A percentile compares a stretch with the other conserved stretches of the same genome.
Evolutionary conservation across 179 eudicot species (phyloP).

Genomic region (Vitellaria paradoxa): DNA sequence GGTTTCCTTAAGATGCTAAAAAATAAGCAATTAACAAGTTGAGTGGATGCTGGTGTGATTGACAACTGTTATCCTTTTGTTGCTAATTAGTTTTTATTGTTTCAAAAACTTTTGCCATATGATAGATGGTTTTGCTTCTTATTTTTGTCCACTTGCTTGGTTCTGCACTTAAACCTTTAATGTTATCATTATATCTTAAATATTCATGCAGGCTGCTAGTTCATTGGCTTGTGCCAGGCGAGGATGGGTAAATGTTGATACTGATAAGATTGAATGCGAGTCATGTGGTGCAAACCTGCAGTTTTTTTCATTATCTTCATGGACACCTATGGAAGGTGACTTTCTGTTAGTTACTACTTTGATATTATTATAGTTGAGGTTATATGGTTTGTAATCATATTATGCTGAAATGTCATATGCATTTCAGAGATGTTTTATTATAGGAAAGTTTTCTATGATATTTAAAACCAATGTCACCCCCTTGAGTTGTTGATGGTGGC

Average conservation of each 20-base stretch:
- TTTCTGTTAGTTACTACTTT: background rate
- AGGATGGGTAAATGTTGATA: constrained; percentile 89
- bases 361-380: background rate
- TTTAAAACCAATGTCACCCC: background rate
- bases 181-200: background rate
- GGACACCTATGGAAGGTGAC: constrained; percentile 71
- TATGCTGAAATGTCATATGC: background rate
- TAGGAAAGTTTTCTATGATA: background rate
- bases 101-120: background rate
- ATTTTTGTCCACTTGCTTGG: constrained; percentile 1
- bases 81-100: background rate
- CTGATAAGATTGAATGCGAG: constrained; percentile 89
- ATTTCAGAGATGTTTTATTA: background rate
- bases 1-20: background rate
- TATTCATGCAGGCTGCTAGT: constrained; percentile 66
- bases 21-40: background rate
- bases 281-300: constrained; percentile 68
- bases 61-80: background rate
- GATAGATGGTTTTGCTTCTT: constrained; percentile 13
- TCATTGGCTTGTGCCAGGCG: constrained; percentile 92
- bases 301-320: constrained; percentile 42
- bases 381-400: background rate
- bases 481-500: background rate
- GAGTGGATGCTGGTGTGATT: background rate
- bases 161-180: constrained; percentile 4